phyloP scores from a whole-genome alignment of 768 basidiomycete genomes.

The Rhodosporidiobolus odoratus region DNA sequence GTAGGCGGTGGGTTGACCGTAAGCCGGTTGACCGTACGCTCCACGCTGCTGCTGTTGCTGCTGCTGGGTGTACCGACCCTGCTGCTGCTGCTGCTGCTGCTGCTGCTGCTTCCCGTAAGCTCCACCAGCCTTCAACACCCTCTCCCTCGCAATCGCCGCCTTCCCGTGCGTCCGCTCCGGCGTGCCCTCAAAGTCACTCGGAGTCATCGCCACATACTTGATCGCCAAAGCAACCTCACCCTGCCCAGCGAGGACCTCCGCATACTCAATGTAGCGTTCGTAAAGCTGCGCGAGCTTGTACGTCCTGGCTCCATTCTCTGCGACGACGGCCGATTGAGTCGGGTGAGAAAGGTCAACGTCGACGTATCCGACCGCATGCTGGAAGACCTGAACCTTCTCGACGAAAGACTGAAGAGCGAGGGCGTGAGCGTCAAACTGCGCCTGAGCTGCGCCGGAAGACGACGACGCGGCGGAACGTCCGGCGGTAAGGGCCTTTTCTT shows the following conservation, averaged over 20 bases:
- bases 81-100: constrained; percentile 22
- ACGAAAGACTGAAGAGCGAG: constrained; percentile 85
- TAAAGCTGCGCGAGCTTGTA: constrained; percentile 83
- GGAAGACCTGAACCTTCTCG: constrained; percentile 94
- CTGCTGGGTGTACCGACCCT: background rate
- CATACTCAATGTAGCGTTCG: constrained; percentile 92
- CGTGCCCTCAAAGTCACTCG: constrained; percentile 67
- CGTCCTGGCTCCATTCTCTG: constrained; percentile 54
- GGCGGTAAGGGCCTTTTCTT: constrained; percentile 55
- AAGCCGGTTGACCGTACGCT: background rate
- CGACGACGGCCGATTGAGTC: constrained; percentile 48
- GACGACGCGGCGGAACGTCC: background rate
- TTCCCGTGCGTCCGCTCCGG: background rate
- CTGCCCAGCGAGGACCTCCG: constrained; percentile 81
- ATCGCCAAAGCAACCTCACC: constrained; percentile 80
- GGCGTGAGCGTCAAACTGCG: constrained; percentile 67
- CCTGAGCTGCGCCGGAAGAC: background rate
- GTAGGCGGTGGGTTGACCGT: constrained; percentile 12
- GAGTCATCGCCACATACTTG: constrained; percentile 71
- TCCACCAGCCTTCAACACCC: constrained; percentile 47
- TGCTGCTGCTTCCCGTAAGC: background rate
- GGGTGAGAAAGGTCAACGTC: constrained; percentile 61
- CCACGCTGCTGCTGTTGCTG: constrained; percentile 1
- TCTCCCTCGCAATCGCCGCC: constrained; percentile 52
- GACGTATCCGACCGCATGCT: constrained; percentile 71